Base-by-base conservation (phyloP, 2,329 filamentous ascomycete genomes). In the Diaporthe capsici region DNA sequence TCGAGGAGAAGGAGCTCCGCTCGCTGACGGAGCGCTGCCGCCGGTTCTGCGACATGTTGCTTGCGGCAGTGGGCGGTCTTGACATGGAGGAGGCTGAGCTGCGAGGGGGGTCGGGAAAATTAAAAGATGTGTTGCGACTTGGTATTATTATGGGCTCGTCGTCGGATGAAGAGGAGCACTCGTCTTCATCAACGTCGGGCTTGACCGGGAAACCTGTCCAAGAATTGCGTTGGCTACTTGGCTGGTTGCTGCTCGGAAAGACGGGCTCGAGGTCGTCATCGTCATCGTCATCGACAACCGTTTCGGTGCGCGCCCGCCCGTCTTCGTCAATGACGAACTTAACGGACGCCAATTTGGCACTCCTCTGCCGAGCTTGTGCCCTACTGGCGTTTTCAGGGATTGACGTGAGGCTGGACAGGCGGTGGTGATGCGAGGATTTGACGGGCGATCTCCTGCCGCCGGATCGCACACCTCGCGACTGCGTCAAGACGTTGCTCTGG, bases 101-200 rank as follows among this genome's bases (percentile, higher is more conserved):
- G 20, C 58, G 70, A n/a, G 73, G 82, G 0, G 90, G 88, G 72
- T 90, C 88, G 0, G 89, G 90, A 10, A 91, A 82, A 2, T 87
- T 88, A 81, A 92, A 92, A 0, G 91, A 92, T 5, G 86, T 85
- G 76, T 87, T 90, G 58, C 90, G 87, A 80, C 90, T 92, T 42
- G 91, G 91, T 53, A 93, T 90, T 68, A 92, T 87, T 76, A 93
- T 92, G 17, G 90, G 90, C 74, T 93, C 91, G 72, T 93, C 91
- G 77, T 93, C 91, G 5, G 88, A 88, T 0, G 90, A 92, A 1
- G 90, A 92, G 3, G 88, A 88, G 63, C 88, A 88, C 15, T 63
- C 71, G 42, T 89, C 85, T 7, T 84, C 81, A 8, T 70, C 60
- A 7, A 12, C 39, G 25, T 68, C 71, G 15, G 70, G 63, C 37